phyloP scores from a whole-genome alignment of 2,329 filamentous ascomycete species.

The Zalaria sp. region DNA sequence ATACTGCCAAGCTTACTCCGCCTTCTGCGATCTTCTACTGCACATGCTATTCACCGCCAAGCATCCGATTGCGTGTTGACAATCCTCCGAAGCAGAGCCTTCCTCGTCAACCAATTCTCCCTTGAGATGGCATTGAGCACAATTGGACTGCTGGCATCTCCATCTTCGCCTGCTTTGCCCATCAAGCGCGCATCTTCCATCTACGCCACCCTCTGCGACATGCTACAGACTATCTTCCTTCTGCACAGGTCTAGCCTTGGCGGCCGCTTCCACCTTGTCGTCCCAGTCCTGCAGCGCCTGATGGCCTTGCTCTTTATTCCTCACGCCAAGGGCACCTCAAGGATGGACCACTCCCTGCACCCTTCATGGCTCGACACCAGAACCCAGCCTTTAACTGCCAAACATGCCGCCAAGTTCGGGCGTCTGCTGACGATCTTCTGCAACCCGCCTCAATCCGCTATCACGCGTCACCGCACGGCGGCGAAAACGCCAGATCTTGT shows the following conservation, averaged over 20 bases:
- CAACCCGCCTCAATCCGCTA: slow-evolving; percentile 44
- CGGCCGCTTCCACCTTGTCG: slow-evolving; percentile 45
- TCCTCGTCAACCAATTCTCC: slow-evolving; percentile 27
- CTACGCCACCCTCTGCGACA: slow-evolving; percentile 39
- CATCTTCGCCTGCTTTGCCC: slow-evolving; percentile 15
- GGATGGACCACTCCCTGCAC: slow-evolving; percentile 11
- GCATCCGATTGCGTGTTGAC: slow-evolving; percentile 3
- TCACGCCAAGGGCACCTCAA: slow-evolving; percentile 10
- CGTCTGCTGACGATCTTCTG: slow-evolving; percentile 46
- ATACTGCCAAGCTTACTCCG: slow-evolving; percentile 3
- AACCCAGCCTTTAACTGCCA: slow-evolving; percentile 17
- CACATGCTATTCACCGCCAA: slow-evolving; percentile 1
- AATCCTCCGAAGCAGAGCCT: slow-evolving; percentile 9
- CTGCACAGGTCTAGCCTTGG: slow-evolving; percentile 44
- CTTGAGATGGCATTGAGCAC: slow-evolving; percentile 26
- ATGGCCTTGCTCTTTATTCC: slow-evolving; percentile 41
- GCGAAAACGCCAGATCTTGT: slow-evolving; percentile 28
- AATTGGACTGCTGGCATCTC: slow-evolving; percentile 20
- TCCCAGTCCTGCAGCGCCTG: slow-evolving; percentile 40
- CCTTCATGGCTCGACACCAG: slow-evolving; percentile 18
- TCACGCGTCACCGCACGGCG: slow-evolving; percentile 24
- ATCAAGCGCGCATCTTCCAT: slow-evolving; percentile 23
- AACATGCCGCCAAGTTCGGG: slow-evolving; percentile 36
- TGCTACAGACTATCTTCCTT: slow-evolving; percentile 38
- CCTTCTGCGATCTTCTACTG: slow-evolving; percentile 1